Conservation (phyloP, 805 yeast genomes). For the Zygoascus biomembranicola region DNA sequence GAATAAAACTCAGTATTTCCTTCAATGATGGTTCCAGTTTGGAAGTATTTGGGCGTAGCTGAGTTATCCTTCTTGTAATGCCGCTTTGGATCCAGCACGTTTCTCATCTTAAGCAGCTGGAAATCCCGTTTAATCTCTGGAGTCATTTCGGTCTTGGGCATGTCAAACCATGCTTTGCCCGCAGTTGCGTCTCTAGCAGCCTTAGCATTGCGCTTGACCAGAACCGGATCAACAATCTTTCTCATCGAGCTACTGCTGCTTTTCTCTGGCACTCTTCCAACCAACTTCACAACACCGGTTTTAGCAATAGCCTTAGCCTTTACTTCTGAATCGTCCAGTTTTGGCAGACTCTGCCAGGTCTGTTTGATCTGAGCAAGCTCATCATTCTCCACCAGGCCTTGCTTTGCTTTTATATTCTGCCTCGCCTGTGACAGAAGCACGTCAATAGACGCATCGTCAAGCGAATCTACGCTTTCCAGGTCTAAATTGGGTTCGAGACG, state of each 20-base stretch:
- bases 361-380: slow-evolving; percentile 6
- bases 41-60: slow-evolving; percentile 66
- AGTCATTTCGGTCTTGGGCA: slow-evolving; percentile 71
- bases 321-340: slow-evolving; percentile 8
- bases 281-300: slow-evolving; percentile 7
- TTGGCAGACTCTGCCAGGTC: slow-evolving; percentile 12
- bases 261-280: background rate
- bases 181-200: slow-evolving; percentile 29
- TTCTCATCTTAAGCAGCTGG: slow-evolving; percentile 71
- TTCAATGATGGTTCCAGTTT: slow-evolving; percentile 81
- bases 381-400: background rate
- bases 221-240: slow-evolving; percentile 24
- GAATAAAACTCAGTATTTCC: slow-evolving; percentile 73
- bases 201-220: slow-evolving; percentile 21
- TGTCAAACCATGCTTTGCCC: slow-evolving; percentile 68
- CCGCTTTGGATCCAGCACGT: slow-evolving; percentile 89
- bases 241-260: slow-evolving; percentile 13
- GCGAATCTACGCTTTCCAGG: background rate
- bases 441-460: slow-evolving; percentile 10
- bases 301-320: background rate
- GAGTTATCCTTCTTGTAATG: slow-evolving; percentile 84
- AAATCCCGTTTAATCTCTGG: slow-evolving; percentile 68
- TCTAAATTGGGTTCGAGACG: background rate
- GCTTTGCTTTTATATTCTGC: slow-evolving; percentile 4
- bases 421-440: slow-evolving; percentile 11